Evolutionary conservation across 139 green algal genomes (phyloP), one percentile per base, ranked within the genome.

Genomic region (Tetradesmus lagerheimii): DNA sequence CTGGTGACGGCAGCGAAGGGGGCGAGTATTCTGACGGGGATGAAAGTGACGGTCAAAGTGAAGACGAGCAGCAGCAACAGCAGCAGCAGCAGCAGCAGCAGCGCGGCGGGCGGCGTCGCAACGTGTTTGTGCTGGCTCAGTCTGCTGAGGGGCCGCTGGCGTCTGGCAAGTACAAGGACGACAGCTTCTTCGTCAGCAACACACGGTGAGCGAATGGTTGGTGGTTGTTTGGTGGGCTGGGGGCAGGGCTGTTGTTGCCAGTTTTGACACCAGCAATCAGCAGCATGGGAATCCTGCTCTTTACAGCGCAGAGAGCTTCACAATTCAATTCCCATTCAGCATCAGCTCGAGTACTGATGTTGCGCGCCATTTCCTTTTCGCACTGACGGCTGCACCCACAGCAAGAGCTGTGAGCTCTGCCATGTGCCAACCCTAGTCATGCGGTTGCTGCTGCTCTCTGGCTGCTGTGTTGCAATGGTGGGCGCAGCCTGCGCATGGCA

Each of bases 131-230:
- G 57, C 80, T 92, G 37, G 37, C 86, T 11, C 64, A 37, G 38
- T 34, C 83, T 39, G 92, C 86, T 12, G 93, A 93, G 77, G 88
- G 85, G 0, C 67, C 89, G 18, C 77, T 93, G 80, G 39, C 66
- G 14, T 31, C 43, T n/a, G 92, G 93, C 1, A 50, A 89, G 8
- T 98, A 89, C 92, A 93, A 92, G 9, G 96, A 98, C 67, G 71
- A 47, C 0, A 88, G 85, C 16, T 95, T 97, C 77, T 94, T 92
- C 78, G 35, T 94, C 27, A 47, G 83, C 9, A 50, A 91, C 77
- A 90, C 45, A 41, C 45, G 66, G 85, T 75, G 71, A 18, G 84
- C 5, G 4, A 14, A 57, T 75, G 38, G 23, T 53, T 88, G 35
- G 89, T 86, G 1, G 81, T 31, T n/a, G n/a, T n/a, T n/a, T n/a